Base-by-base conservation (phyloP, 495 filamentous ascomycete genomes). In the Daldinia caldariorum region DNA sequence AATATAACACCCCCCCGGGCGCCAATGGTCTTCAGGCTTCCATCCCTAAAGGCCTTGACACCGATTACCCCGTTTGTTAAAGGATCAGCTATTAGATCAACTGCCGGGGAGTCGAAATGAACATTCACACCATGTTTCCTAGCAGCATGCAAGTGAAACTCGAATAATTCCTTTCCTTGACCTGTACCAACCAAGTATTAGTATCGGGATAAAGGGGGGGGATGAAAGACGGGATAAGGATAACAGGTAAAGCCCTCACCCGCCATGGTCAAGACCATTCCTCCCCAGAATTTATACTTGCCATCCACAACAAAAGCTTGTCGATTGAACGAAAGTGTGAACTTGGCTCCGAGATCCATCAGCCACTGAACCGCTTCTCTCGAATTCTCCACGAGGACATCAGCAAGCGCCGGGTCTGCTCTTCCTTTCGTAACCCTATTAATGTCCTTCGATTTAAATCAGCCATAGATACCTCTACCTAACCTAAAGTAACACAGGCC, bases 211-310 rank as follows among this genome's bases (percentile, higher is more conserved):
- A 7, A 12, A 9, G 9, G 18, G n/a, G 9, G 18, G 1, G 14
- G 18, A 20, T n/a, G 1, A 9, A 38, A 41, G 22, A n/a, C 12
- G 4, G 4, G 20, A 34, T 2, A 5, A 39, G 20, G 22, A 16
- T 26, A 1, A 26, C 6, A 45, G 22, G 49, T n/a, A 18, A 29
- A 54, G 7, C 10, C 59, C 51, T 83, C 85, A 78, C 88, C 84
- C 55, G 84, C 67, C 14, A 85, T 86, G 60, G 82, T 88, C 41
- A 90, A 67, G 4, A 78, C 79, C 61, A 91, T 71, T 0, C 88
- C 87, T 16, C 89, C 88, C 86, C 86, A 90, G 67, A 91, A 90
- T 63, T 86, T 87, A 55, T 78, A 81, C 12, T 83, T 76, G 8
- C 82, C 85, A 57, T 85, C 77, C 6, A 89, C 79, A 45, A 85